Evolutionary conservation across 345 rosid genomes (phyloP).

Genomic region (Hypericum androsaemum): DNA sequence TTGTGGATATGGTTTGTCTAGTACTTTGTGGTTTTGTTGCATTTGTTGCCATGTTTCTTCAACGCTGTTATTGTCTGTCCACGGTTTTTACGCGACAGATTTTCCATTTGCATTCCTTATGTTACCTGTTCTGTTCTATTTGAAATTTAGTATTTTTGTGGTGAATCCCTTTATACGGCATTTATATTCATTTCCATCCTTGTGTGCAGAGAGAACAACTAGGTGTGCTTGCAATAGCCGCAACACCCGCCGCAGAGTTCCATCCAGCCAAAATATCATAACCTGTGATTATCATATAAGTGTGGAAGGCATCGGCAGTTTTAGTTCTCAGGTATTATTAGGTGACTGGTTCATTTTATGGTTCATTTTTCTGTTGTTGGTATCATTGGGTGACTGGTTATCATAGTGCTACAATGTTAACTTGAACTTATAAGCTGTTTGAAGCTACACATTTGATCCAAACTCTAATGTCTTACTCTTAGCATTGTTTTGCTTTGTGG

Average conservation of each 20-base stretch:
- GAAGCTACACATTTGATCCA: too few species aligned
- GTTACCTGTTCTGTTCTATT: not conserved
- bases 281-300: conserved; percentile 36
- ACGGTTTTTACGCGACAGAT: too few species aligned
- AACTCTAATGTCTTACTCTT: too few species aligned
- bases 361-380: too few species aligned
- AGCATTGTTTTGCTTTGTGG: too few species aligned
- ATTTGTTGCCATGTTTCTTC: not conserved
- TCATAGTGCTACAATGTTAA: too few species aligned
- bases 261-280: conserved; percentile 20
- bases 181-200: not conserved
- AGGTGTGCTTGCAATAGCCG: conserved; percentile 20
- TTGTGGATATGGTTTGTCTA: conserved; percentile 7
- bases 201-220: conserved; percentile 19
- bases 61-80: too few species aligned
- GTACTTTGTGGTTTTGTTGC: not conserved
- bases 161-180: conserved; percentile 3
- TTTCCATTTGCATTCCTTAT: too few species aligned
- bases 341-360: too few species aligned
- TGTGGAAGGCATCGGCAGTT: conserved; percentile 32
- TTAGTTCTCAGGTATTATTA: conserved; percentile 26
- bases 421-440: too few species aligned
- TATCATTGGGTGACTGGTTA: too few species aligned
- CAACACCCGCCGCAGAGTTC: conserved; percentile 37
- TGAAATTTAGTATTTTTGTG: conserved; percentile 5